Conservation (phyloP, 805 yeast genomes). For the Nakazawaea populi region DNA sequence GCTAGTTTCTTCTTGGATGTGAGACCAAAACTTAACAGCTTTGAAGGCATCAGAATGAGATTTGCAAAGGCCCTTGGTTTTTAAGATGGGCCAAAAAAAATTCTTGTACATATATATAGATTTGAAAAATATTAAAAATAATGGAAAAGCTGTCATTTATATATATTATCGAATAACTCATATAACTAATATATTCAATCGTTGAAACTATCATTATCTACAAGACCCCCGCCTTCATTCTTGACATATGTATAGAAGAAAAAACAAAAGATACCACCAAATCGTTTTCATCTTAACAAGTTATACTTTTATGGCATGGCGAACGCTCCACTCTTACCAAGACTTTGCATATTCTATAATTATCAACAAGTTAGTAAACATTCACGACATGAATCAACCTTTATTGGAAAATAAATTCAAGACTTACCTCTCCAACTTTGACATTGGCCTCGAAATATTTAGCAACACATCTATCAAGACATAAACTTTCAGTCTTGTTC, state of each 20-base stretch:
- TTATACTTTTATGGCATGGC: constrained; percentile 12
- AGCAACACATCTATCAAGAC: constrained; percentile 93
- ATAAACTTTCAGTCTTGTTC: constrained; percentile 73
- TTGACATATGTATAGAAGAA: no score
- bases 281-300: no score
- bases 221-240: no score
- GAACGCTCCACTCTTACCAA: constrained; percentile 29
- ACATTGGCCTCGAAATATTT: constrained; percentile 93
- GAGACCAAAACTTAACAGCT: constrained; percentile 79
- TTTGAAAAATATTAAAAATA: not conserved
- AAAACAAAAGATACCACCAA: no score
- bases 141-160: constrained; percentile 39
- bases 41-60: constrained; percentile 78
- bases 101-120: no score
- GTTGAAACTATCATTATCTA: no score
- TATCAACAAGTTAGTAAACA: not conserved
- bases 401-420: not conserved
- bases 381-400: not conserved
- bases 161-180: not conserved
- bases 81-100: no score
- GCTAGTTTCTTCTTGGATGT: constrained; percentile 79
- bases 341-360: constrained; percentile 27
- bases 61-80: constrained; percentile 37
- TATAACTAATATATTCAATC: no score
- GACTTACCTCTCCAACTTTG: constrained; percentile 74